Conservation (phyloP, 1,139 yeast species). For the Magnusiomyces sp. region DNA sequence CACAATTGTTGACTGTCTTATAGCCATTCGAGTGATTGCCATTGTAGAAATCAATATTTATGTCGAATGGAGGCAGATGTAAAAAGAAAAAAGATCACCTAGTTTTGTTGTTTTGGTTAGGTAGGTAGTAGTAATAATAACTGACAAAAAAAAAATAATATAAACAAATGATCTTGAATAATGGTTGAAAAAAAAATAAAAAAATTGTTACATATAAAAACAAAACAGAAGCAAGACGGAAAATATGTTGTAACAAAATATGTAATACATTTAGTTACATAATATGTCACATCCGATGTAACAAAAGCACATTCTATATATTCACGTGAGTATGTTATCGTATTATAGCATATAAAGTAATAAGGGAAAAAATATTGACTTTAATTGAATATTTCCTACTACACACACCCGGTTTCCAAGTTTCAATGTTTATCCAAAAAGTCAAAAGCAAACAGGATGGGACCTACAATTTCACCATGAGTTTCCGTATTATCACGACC, state of each 20-base stretch:
- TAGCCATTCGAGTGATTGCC: conserved; percentile 6
- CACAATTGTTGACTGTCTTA: not conserved
- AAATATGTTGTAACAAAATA: not conserved
- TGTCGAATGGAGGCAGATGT: not conserved
- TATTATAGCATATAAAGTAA: no score
- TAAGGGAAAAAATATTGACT: no score
- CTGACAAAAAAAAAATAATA: not conserved
- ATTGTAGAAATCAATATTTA: not conserved
- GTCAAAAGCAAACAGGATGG: no score
- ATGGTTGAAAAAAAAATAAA: not conserved
- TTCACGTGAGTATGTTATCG: no score
- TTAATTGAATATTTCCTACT: no score
- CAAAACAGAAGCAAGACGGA: no score
- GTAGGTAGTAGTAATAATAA: not conserved
- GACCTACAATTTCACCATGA: no score
- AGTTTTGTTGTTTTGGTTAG: not conserved
- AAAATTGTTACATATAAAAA: not conserved
- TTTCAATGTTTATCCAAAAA: no score
- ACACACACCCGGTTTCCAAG: no score
- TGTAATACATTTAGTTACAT: not conserved
- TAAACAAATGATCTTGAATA: not conserved
- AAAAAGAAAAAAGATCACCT: not conserved
- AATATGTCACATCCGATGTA: no score
- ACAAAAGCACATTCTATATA: no score
- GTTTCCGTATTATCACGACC: no score